phyloP scores from a whole-genome alignment of 2,329 filamentous ascomycete genomes.

The Pseudopithomyces maydicus region DNA sequence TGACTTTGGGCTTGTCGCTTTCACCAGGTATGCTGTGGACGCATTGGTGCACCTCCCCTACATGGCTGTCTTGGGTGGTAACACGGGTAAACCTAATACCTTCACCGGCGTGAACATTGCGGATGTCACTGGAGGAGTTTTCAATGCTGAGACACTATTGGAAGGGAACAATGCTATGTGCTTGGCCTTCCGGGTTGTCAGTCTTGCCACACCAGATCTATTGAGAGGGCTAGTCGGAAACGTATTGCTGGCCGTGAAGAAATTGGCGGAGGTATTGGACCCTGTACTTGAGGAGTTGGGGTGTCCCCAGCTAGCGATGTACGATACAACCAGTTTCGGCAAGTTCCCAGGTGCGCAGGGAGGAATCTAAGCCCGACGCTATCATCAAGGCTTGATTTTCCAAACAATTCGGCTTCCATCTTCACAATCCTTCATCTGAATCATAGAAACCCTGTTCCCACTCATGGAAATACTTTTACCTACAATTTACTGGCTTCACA shows the following conservation, averaged over 20 bases:
- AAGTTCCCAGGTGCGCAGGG: too few species aligned
- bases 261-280: neutral
- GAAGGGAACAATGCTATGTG: constrained; percentile 57
- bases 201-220: neutral
- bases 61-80: constrained; percentile 42
- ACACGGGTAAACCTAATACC: constrained; percentile 39
- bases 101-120: constrained; percentile 42
- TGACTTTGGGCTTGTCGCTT: constrained; percentile 7
- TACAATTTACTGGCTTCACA: too few species aligned
- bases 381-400: too few species aligned
- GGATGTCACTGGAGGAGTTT: constrained; percentile 48
- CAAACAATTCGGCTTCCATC: too few species aligned
- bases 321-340: neutral
- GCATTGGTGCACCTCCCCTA: constrained; percentile 25
- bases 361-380: too few species aligned
- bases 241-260: neutral
- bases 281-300: neutral
- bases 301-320: constrained; percentile 1
- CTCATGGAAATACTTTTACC: too few species aligned
- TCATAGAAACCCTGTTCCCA: too few species aligned
- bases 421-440: too few species aligned
- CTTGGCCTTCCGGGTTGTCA: constrained; percentile 45
- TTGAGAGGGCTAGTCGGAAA: neutral
- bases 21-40: too few species aligned
- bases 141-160: constrained; percentile 49